These are phyloP conservation scores for Lyophyllum atratum DNA, from an alignment of 768 basidiomycete species.

Conservation along the genomic window DNA sequence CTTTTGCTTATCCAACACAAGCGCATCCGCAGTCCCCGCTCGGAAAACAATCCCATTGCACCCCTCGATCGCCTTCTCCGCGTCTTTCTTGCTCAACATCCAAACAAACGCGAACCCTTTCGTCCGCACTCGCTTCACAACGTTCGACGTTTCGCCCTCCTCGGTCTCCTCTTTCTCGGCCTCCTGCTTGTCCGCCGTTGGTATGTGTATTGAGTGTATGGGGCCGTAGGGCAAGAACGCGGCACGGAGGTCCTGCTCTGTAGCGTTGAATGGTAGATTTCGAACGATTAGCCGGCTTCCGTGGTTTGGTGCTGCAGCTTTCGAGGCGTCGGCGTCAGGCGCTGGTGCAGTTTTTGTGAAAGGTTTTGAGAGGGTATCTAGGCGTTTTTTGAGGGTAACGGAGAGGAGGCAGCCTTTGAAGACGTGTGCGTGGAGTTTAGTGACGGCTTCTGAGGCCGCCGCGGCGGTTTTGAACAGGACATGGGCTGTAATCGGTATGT, in stretches of 20 bases:
- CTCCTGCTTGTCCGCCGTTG: slow-evolving; percentile 38
- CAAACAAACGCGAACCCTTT: slow-evolving; percentile 96
- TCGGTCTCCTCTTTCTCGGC: slow-evolving; percentile 29
- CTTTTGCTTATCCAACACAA: slow-evolving; percentile 67
- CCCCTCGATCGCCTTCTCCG: slow-evolving; percentile 75
- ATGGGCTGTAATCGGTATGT: slow-evolving; percentile 47
- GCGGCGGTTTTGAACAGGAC: slow-evolving; percentile 71
- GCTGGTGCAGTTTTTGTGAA: slow-evolving; percentile 24
- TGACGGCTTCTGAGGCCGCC: slow-evolving; percentile 69
- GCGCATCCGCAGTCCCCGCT: slow-evolving; percentile 58
- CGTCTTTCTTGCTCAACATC: slow-evolving; percentile 86
- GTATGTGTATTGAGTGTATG: slow-evolving; percentile 83
- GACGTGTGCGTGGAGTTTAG: slow-evolving; percentile 87
- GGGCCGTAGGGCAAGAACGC: slow-evolving; percentile 88
- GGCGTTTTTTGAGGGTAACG: slow-evolving; percentile 82
- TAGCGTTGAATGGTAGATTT: slow-evolving; percentile 84
- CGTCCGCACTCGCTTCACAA: slow-evolving; percentile 34
- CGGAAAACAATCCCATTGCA: slow-evolving; percentile 76
- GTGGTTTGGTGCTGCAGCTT: slow-evolving; percentile 55
- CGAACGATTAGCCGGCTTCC: slow-evolving; percentile 86
- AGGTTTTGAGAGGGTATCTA: slow-evolving; percentile 65
- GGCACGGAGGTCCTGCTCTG: slow-evolving; percentile 82
- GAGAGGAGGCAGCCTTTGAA: slow-evolving; percentile 90
- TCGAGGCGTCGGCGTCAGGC: slow-evolving; percentile 22
- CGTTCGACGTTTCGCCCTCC: slow-evolving; percentile 26